These are phyloP conservation scores for Hypoxylon sp. DNA, from an alignment of 2,329 filamentous ascomycete genomes.

Conservation along the genomic window DNA sequence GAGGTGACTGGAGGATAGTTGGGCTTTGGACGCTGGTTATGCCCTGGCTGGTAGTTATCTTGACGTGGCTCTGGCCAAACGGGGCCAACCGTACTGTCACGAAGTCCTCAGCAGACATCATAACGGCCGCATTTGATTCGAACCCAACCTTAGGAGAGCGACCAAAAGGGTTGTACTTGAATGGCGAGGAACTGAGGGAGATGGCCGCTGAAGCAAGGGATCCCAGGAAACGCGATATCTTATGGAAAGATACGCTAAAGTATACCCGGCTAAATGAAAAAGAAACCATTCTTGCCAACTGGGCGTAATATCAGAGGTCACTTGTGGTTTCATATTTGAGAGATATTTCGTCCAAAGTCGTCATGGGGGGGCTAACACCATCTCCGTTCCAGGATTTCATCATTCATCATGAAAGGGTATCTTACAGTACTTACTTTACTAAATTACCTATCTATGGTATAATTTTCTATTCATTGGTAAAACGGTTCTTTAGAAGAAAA, in stretches of 20 bases:
- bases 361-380: too few species aligned
- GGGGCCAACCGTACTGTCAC: conserved; percentile 10
- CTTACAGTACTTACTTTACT: too few species aligned
- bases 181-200: conserved; percentile 14
- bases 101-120: conserved; percentile 14
- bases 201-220: conserved; percentile 25
- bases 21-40: conserved; percentile 34
- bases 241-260: conserved; percentile 23
- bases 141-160: background rate
- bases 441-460: too few species aligned
- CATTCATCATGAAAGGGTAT: too few species aligned
- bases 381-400: too few species aligned
- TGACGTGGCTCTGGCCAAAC: conserved; percentile 23
- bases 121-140: conserved; percentile 5
- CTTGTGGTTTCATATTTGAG: background rate
- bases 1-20: conserved; percentile 31
- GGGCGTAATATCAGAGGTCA: background rate
- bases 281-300: background rate
- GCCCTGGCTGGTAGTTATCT: conserved; percentile 9
- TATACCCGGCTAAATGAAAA: background rate
- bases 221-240: conserved; percentile 7
- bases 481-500: too few species aligned
- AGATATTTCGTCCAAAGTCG: too few species aligned
- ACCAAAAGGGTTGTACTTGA: conserved; percentile 10
- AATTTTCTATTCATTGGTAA: too few species aligned